Conservation (phyloP, 441 rosid genomes). For the Metrosideros polymorpha region DNA sequence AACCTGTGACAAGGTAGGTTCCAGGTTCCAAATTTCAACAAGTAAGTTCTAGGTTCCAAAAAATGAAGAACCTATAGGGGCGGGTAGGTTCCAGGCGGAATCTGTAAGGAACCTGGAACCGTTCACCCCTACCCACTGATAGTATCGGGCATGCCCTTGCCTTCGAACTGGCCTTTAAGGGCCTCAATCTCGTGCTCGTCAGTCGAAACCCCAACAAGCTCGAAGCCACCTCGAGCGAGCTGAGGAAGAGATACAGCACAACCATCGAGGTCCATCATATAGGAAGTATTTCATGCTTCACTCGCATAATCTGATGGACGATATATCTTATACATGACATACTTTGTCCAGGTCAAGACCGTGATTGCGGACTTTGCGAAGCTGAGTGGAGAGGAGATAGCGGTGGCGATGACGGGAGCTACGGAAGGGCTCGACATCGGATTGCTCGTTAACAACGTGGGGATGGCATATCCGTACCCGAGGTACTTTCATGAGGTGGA, state of each 20-base stretch:
- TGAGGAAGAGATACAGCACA: not conserved
- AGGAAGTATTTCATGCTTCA: not conserved
- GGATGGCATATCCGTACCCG: not conserved
- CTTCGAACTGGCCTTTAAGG: slow-evolving; percentile 17
- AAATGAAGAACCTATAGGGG: too few species aligned
- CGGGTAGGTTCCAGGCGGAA: too few species aligned
- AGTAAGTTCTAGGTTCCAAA: too few species aligned
- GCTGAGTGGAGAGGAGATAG: not conserved
- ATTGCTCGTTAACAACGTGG: not conserved
- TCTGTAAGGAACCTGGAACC: too few species aligned
- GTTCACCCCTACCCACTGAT: too few species aligned
- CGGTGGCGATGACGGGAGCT: not conserved
- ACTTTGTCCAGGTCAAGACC: not conserved
- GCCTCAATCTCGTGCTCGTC: slow-evolving; percentile 21
- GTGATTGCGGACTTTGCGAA: not conserved
- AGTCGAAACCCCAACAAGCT: slow-evolving; percentile 24
- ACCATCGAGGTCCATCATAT: not conserved
- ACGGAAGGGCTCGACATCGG: not conserved
- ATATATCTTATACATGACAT: not conserved
- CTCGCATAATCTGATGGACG: not conserved
- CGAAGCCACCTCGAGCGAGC: slow-evolving; percentile 2
- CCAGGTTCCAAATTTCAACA: too few species aligned
- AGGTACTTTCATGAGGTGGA: not conserved
- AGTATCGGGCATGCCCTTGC: slow-evolving; percentile 26
- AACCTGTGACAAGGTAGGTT: too few species aligned